Base-by-base conservation (phyloP, 371 early-diverging fungal species). In the Mucor plumbeus region DNA sequence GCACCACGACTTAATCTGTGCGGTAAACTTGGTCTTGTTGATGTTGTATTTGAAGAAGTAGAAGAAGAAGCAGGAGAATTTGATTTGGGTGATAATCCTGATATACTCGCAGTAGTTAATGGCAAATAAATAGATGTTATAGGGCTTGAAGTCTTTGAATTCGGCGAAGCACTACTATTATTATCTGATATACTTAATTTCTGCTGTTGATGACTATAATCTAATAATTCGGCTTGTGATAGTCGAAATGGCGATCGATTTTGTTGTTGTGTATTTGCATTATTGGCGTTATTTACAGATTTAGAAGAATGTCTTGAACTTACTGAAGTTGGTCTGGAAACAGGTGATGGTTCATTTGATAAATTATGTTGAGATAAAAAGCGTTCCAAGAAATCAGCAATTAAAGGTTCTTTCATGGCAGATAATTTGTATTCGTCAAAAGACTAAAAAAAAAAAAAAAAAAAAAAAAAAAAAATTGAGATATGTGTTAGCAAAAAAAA, bases 361-460 rank as follows among this genome's bases (percentile, higher is more conserved):
- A 72, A 19, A 43, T 72, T 70, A 73, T 88, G 89, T 47, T 85
- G 83, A 5, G 76, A 83, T 3, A 90, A 75, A 61, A 89, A 94
- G 73, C 91, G 90, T 59, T 91, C 87, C 35, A 94, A 65, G 69
- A 94, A 93, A 71, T 94, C 92, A 48, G 91, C 85, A 26, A 92
- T 87, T 68, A 94, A 65, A 0, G 94, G 94, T 69, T 94, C 94
- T 66, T 94, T 94, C 83, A 94, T 87, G 10, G 91, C 91, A 67
- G 90, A 91, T 36, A 94, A 71, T 60, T 92, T 91, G 73, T 90
- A 93, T 75, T 94, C 94, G 33, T 85, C 86, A 66, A 92, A 85
- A 33, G 92, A 88, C 92, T 91, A 69, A 9, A 36, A 36, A 6
- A 9, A 36, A 6, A 36, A 36, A 36, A 36, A 9, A 9, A n/a